phyloP scores from a whole-genome alignment of 2,329 filamentous ascomycete species.

The Boeremia lycopersici region DNA sequence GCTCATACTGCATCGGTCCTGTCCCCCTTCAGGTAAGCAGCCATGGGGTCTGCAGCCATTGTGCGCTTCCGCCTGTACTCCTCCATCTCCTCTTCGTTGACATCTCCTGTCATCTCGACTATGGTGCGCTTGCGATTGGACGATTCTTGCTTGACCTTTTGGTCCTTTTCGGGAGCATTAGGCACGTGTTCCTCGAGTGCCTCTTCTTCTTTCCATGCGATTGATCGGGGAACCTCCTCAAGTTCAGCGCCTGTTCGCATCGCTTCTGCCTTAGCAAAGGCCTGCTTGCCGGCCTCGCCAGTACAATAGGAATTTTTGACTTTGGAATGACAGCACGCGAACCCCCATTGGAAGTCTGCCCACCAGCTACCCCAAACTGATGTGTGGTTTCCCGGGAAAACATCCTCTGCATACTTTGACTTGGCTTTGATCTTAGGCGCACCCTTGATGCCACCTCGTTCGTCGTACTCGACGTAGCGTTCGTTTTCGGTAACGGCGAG shows the following conservation, averaged over 20 bases:
- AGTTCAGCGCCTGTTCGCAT: constrained; percentile 58
- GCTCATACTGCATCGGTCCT: constrained; percentile 67
- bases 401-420: constrained; percentile 91
- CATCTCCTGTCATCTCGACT: constrained; percentile 77
- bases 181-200: constrained; percentile 50
- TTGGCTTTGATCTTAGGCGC: constrained; percentile 75
- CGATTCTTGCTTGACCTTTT: constrained; percentile 51
- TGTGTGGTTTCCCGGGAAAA: constrained; percentile 87
- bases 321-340: constrained; percentile 89
- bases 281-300: constrained; percentile 82
- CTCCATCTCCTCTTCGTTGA: constrained; percentile 85
- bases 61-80: constrained; percentile 78
- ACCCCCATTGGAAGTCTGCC: constrained; percentile 94
- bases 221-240: constrained; percentile 48
- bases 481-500: constrained; percentile 80
- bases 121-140: constrained; percentile 72
- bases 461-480: constrained; percentile 91
- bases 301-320: constrained; percentile 98
- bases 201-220: constrained; percentile 53
- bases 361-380: constrained; percentile 98
- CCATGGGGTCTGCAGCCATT: constrained; percentile 85
- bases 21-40: constrained; percentile 71
- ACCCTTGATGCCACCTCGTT: constrained; percentile 88
- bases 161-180: constrained; percentile 50
- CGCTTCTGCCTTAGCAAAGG: constrained; percentile 77